phyloP scores from a whole-genome alignment of 768 basidiomycete genomes.

The Rhodotorula sphaerocarpa region DNA sequence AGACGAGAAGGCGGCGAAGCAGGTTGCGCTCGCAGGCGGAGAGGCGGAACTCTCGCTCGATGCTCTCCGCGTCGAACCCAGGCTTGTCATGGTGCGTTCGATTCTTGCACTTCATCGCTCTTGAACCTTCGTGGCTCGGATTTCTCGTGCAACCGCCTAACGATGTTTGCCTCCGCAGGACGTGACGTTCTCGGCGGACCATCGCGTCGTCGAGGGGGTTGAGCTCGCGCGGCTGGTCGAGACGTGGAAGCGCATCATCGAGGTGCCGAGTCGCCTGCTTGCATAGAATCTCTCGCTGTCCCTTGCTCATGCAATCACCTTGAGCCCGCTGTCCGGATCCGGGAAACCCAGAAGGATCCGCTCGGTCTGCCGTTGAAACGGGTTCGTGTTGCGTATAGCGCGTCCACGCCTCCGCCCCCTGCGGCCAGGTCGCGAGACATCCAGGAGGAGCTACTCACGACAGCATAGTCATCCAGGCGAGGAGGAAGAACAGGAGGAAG shows the following conservation, averaged over 20 bases:
- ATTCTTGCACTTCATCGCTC: no score
- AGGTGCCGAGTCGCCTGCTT: conserved; percentile 49
- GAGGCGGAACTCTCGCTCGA: conserved; percentile 46
- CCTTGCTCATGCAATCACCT: no score
- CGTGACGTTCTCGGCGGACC: conserved; percentile 78
- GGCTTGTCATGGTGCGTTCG: conserved; percentile 28
- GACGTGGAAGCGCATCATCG: conserved; percentile 71
- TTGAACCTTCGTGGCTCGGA: no score
- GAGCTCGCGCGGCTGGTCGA: conserved; percentile 68
- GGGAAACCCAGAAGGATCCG: no score
- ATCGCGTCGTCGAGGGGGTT: conserved; percentile 78
- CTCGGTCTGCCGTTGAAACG: no score
- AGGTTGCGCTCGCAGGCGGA: conserved; percentile 43
- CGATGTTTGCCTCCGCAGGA: conserved; percentile 47
- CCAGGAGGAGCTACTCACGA: conserved; percentile 18
- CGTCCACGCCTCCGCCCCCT: no score
- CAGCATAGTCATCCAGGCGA: conserved; percentile 40
- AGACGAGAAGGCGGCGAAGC: conserved; percentile 11
- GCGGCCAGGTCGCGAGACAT: no score
- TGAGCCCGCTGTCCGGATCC: no score
- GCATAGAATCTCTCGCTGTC: background rate
- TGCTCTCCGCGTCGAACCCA: conserved; percentile 43
- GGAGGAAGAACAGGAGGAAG: conserved; percentile 26
- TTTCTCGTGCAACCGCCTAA: no score
- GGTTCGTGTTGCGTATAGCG: no score